phyloP scores from a whole-genome alignment of 2,329 filamentous ascomycete genomes.

The Xylariales sp. region DNA sequence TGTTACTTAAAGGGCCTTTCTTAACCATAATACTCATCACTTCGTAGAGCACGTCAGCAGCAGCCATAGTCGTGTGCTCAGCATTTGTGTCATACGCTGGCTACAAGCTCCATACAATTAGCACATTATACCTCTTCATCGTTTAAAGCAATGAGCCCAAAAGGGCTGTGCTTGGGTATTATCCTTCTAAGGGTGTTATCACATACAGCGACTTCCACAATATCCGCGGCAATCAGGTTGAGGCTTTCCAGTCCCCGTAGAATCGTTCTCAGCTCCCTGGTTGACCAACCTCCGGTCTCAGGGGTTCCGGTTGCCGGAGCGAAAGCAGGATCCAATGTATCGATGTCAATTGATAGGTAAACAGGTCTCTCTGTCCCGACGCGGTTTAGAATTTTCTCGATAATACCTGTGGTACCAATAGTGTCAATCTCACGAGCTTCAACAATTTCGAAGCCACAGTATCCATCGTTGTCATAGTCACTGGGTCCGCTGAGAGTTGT shows the following conservation, averaged over 20 bases:
- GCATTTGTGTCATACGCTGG: constrained; percentile 63
- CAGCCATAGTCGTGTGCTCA: constrained; percentile 54
- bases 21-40: constrained; percentile 72
- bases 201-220: constrained; percentile 64
- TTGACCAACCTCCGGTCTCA: constrained; percentile 73
- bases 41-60: constrained; percentile 61
- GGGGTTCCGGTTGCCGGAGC: constrained; percentile 72
- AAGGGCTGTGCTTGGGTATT: background rate
- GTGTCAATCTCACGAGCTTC: constrained; percentile 59
- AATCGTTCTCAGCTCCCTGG: constrained; percentile 68
- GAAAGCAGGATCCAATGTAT: constrained; percentile 81
- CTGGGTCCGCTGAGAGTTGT: constrained; percentile 74
- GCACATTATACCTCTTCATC: too few species aligned
- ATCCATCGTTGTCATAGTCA: constrained; percentile 82
- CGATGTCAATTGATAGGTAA: constrained; percentile 82
- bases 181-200: background rate
- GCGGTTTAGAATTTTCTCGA: constrained; percentile 70
- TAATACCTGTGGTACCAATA: constrained; percentile 63
- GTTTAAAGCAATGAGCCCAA: too few species aligned
- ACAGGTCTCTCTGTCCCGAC: constrained; percentile 73
- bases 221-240: constrained; percentile 66
- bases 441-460: constrained; percentile 79
- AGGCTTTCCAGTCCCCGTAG: constrained; percentile 64
- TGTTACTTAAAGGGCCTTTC: constrained; percentile 53
- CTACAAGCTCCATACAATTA: too few species aligned